Conservation (phyloP, 2,329 filamentous ascomycete species). For the Colletotrichum coccodes region DNA sequence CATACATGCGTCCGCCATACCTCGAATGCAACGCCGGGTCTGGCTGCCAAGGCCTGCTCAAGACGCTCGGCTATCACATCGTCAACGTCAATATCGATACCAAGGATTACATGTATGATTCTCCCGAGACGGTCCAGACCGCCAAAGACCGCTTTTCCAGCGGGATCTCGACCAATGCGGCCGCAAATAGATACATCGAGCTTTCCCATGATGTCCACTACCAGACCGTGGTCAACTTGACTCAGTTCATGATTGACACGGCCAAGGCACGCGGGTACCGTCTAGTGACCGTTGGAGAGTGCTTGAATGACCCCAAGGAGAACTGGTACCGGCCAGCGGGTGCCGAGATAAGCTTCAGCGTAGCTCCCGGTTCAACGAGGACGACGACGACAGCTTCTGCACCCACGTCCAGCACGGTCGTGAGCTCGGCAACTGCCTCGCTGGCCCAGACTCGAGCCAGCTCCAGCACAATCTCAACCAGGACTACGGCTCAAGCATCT, state of each 20-base stretch:
- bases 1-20: slow-evolving; percentile 57
- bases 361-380: slow-evolving; percentile 19
- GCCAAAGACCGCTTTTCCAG: slow-evolving; percentile 54
- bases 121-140: slow-evolving; percentile 53
- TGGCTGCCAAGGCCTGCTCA: slow-evolving; percentile 30
- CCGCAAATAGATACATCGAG: slow-evolving; percentile 50
- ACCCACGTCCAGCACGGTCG: not conserved
- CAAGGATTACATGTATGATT: slow-evolving; percentile 67
- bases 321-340: slow-evolving; percentile 61
- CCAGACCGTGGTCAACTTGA: slow-evolving; percentile 44
- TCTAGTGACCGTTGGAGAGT: slow-evolving; percentile 66
- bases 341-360: slow-evolving; percentile 28
- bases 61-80: slow-evolving; percentile 64
- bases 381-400: slow-evolving; percentile 13
- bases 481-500: not conserved
- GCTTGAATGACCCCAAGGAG: slow-evolving; percentile 60
- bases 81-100: slow-evolving; percentile 69
- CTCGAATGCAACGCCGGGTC: slow-evolving; percentile 31
- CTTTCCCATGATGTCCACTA: slow-evolving; percentile 55
- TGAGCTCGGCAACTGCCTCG: not conserved
- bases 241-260: slow-evolving; percentile 52
- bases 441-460: not conserved
- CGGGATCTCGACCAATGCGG: slow-evolving; percentile 41
- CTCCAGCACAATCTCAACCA: not conserved
- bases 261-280: slow-evolving; percentile 53